A percentile compares a stretch with the other conserved stretches of the same genome.
These are phyloP conservation scores for Colletotrichum orbiculare DNA, from an alignment of 2,329 filamentous ascomycete species.

Conservation along the genomic window DNA sequence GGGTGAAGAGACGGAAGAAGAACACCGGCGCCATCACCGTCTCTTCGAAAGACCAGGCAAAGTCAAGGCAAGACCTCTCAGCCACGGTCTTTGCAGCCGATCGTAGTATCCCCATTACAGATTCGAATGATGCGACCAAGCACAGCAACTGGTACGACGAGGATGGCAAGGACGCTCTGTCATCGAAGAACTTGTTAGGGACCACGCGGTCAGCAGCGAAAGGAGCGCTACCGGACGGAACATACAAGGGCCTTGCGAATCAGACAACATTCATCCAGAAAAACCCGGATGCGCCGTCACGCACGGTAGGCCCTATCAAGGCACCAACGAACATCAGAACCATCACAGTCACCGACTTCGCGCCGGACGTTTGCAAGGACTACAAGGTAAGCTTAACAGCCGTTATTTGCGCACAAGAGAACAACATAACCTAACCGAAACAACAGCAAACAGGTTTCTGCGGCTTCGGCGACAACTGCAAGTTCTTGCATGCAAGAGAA, in stretches of 20 bases:
- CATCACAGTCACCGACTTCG: conserved; percentile 90
- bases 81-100: conserved; percentile 70
- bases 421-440: too few relatives aligned
- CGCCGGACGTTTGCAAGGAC: conserved; percentile 95
- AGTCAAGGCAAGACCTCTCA: conserved; percentile 54
- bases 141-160: conserved; percentile 91
- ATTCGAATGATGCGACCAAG: conserved; percentile 89
- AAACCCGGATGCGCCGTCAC: conserved; percentile 78
- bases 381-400: conserved; percentile 57
- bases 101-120: conserved; percentile 70
- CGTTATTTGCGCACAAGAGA: too few relatives aligned
- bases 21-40: conserved; percentile 73
- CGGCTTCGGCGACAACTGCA: conserved; percentile 77
- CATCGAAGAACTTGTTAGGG: conserved; percentile 67
- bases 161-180: conserved; percentile 59
- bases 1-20: conserved; percentile 83
- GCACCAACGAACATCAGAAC: conserved; percentile 90
- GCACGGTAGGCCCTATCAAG: conserved; percentile 86
- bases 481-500: conserved; percentile 80
- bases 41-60: conserved; percentile 62
- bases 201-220: conserved; percentile 57
- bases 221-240: conserved; percentile 64
- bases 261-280: conserved; percentile 81
- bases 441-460: conserved; percentile 55
- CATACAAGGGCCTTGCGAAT: conserved; percentile 80